Evolutionary conservation across 1,139 yeast species (phyloP).

Genomic region (Scheffersomyces parashehatae): DNA sequence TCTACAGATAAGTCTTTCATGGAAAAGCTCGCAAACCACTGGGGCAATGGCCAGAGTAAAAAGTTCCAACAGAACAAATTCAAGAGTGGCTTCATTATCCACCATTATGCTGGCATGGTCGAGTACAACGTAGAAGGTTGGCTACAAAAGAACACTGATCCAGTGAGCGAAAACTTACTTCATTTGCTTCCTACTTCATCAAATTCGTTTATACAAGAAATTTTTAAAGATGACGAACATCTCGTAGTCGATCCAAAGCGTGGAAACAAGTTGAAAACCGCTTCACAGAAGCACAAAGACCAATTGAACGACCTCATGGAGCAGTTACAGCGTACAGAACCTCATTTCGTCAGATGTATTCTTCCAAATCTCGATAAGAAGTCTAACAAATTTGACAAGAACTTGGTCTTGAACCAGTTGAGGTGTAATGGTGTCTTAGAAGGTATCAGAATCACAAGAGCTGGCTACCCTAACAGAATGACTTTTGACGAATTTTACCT

Average conservation of each 20-base stretch:
- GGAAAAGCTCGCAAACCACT: slow-evolving; percentile 69
- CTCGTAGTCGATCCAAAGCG: slow-evolving; percentile 9
- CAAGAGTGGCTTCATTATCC: slow-evolving; percentile 70
- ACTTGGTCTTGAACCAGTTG: slow-evolving; percentile 80
- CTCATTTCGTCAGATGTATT: slow-evolving; percentile 96
- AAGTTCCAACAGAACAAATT: slow-evolving; percentile 74
- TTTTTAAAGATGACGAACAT: slow-evolving; percentile 27
- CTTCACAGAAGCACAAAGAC: slow-evolving; percentile 83
- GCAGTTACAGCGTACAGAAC: slow-evolving; percentile 79
- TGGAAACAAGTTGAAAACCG: slow-evolving; percentile 60
- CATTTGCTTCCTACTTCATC: slow-evolving; percentile 56
- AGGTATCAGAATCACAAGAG: slow-evolving; percentile 95
- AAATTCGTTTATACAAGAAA: slow-evolving; percentile 45
- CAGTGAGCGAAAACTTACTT: slow-evolving; percentile 76
- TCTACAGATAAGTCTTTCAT: slow-evolving; percentile 82
- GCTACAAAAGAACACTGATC: slow-evolving; percentile 94
- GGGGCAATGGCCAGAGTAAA: slow-evolving; percentile 55
- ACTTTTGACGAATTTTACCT: slow-evolving; percentile 77
- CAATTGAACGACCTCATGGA: slow-evolving; percentile 73
- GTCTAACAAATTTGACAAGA: slow-evolving; percentile 72
- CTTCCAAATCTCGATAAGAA: slow-evolving; percentile 80
- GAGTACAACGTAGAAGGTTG: slow-evolving; percentile 91
- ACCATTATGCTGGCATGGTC: slow-evolving; percentile 95
- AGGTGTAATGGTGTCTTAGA: slow-evolving; percentile 97
- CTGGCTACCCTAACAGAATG: slow-evolving; percentile 94